Conservation (phyloP, 148 eudicot genomes). For the Chenopodium berlandieri region DNA sequence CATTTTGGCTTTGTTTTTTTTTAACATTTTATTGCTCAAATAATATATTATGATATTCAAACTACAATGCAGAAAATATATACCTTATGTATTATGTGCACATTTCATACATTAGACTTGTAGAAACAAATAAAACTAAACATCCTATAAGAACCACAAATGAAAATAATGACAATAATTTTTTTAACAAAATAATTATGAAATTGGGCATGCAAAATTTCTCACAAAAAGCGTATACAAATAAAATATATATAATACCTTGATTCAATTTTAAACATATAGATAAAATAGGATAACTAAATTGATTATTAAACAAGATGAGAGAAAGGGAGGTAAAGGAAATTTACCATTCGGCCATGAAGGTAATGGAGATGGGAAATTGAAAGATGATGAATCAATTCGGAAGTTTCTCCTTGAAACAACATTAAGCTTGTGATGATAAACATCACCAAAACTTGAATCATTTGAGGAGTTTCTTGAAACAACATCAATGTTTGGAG, state of each 20-base stretch:
- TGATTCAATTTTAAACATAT: not conserved
- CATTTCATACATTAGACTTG: no score
- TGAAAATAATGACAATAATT: no score
- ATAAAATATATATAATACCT: not conserved
- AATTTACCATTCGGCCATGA: slow-evolving; percentile 31
- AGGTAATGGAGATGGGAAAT: slow-evolving; percentile 36
- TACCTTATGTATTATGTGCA: no score
- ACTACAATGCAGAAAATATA: no score
- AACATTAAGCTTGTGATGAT: slow-evolving; percentile 15
- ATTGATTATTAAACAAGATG: not conserved
- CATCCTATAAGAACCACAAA: not conserved
- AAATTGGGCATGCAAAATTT: not conserved
- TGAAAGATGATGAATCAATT: slow-evolving; percentile 24
- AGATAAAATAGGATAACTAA: no score
- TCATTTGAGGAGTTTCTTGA: not conserved
- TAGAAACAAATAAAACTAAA: not conserved
- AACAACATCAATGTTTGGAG: not conserved
- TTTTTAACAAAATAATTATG: no score
- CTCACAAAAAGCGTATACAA: not conserved
- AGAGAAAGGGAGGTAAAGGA: not conserved
- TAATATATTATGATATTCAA: no score
- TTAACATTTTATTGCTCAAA: no score
- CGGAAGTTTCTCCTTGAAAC: slow-evolving; percentile 19
- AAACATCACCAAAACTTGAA: not conserved
- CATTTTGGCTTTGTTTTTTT: no score